Percentiles rank a stretch among this genome's conserved stretches.
Conservation (phyloP, 192 early-diverging fungal genomes). For the Dispira parvispora region DNA sequence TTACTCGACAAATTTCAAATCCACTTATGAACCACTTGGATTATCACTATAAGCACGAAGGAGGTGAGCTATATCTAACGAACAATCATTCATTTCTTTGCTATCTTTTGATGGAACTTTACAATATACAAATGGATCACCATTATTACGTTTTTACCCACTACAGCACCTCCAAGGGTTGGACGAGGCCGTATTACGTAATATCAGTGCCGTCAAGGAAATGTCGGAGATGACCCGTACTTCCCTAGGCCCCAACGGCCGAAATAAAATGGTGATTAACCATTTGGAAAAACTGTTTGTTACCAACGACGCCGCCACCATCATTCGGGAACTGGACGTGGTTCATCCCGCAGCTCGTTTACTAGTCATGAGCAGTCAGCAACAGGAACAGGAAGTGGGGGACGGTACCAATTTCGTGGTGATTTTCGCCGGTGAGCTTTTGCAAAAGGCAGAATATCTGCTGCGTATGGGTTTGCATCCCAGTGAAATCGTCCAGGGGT, state of each 20-base stretch:
- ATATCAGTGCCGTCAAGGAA: conserved; percentile 90
- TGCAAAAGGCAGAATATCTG: conserved; percentile 84
- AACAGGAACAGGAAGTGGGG: conserved; percentile 93
- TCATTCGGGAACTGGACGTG: conserved; percentile 93
- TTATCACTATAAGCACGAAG: too few relatives aligned
- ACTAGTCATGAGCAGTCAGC: conserved; percentile 88
- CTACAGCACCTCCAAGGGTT: conserved; percentile 78
- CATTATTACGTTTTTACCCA: background rate
- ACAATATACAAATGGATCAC: too few relatives aligned
- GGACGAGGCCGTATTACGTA: conserved; percentile 87
- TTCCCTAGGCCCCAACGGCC: conserved; percentile 91
- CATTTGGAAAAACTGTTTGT: conserved; percentile 97
- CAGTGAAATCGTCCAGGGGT: conserved; percentile 87
- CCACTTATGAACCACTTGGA: too few relatives aligned
- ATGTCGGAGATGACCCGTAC: conserved; percentile 85
- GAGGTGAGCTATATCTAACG: too few relatives aligned
- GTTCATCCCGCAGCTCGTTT: conserved; percentile 95
- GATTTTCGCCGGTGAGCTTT: conserved; percentile 84
- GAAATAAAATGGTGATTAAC: conserved; percentile 99
- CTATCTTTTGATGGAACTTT: too few relatives aligned
- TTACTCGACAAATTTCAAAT: too few relatives aligned
- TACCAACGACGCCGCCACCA: conserved; percentile 97
- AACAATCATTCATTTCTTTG: too few relatives aligned
- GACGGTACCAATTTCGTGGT: conserved; percentile 94
- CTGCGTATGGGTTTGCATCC: conserved; percentile 91